Evolutionary conservation across 306 rosid genomes (phyloP).

Genomic region (Quercus aquifolioides): DNA sequence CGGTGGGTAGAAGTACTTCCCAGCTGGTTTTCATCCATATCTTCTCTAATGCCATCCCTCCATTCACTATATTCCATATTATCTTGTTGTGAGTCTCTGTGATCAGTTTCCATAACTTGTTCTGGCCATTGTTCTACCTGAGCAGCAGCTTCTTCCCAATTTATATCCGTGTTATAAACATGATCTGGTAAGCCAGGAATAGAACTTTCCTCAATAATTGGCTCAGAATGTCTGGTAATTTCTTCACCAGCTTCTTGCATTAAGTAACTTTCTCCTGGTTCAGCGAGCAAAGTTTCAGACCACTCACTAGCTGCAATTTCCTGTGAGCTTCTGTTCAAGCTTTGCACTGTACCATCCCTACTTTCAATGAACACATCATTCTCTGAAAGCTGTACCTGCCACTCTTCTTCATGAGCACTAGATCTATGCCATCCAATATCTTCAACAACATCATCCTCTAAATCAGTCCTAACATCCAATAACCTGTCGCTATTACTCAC

Average conservation of each 20-base stretch:
- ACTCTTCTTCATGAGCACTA: conserved; percentile 34
- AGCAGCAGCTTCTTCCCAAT: conserved; percentile 42
- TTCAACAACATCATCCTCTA: conserved; percentile 32
- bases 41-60: conserved; percentile 40
- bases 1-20: conserved; percentile 42
- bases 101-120: conserved; percentile 43
- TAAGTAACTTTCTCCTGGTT: conserved; percentile 31
- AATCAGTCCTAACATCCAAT: conserved; percentile 32
- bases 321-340: conserved; percentile 28
- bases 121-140: conserved; percentile 50
- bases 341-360: conserved; percentile 31
- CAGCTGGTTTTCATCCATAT: conserved; percentile 45
- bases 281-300: conserved; percentile 38
- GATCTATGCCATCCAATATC: conserved; percentile 34
- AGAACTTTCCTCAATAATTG: conserved; percentile 27
- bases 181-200: conserved; percentile 29
- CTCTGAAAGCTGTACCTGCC: conserved; percentile 36
- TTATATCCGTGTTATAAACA: conserved; percentile 24
- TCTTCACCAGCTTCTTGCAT: conserved; percentile 32
- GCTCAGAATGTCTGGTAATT: conserved; percentile 45
- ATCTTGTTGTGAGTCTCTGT: conserved; percentile 44
- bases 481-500: conserved; percentile 36
- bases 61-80: conserved; percentile 36
- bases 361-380: conserved; percentile 32
- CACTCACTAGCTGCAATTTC: conserved; percentile 28